Conservation (phyloP, 2,329 filamentous ascomycete species). For the Hypoxylon sp. region DNA sequence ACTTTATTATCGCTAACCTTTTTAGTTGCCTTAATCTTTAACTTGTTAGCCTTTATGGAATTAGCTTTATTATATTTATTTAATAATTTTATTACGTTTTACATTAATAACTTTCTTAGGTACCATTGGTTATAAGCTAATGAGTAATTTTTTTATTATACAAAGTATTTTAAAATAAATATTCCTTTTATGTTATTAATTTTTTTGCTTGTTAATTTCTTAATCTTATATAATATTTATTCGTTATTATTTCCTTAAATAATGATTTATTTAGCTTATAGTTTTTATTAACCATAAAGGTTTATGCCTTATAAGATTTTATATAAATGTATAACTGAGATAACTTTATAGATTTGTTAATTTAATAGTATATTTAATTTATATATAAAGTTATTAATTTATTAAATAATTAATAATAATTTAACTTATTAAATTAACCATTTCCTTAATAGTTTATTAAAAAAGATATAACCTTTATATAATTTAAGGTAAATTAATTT, state of each 20-base stretch:
- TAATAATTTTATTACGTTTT: not conserved
- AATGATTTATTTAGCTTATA: not conserved
- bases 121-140: not conserved
- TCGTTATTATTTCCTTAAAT: not conserved
- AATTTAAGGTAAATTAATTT: not conserved
- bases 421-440: not conserved
- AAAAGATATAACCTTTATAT: not conserved
- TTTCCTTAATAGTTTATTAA: not conserved
- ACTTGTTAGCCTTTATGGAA: too few relatives aligned
- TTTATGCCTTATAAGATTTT: not conserved
- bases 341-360: not conserved
- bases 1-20: too few relatives aligned
- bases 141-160: constrained; percentile 1
- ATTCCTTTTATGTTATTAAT: not conserved
- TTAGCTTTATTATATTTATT: not conserved
- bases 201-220: not conserved
- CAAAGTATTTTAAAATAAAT: not conserved
- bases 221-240: constrained; percentile 2
- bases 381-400: not conserved
- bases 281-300: not conserved
- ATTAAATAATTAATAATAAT: not conserved
- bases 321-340: not conserved
- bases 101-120: not conserved
- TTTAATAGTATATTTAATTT: not conserved
- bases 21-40: too few relatives aligned